Percentiles rank a stretch among this genome's conserved stretches.
These are phyloP conservation scores for Phytophthora kernoviae DNA, from an alignment of 352 stramenopile species.

Conservation along the genomic window DNA sequence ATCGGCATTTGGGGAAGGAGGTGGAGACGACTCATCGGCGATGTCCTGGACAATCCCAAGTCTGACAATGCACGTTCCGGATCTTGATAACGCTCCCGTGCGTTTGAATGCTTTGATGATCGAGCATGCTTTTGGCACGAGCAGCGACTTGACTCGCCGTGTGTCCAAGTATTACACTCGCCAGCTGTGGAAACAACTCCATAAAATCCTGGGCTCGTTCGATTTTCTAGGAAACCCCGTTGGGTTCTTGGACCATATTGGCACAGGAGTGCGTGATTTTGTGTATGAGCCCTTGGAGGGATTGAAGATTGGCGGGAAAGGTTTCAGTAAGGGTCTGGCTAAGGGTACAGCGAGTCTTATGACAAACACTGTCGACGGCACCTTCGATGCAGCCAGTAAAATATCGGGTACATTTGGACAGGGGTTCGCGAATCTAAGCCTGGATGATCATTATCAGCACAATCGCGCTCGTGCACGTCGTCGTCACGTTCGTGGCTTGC, in stretches of 20 bases:
- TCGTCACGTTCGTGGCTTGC: conserved; percentile 78
- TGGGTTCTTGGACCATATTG: conserved; percentile 94
- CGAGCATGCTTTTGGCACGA: conserved; percentile 90
- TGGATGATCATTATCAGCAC: conserved; percentile 90
- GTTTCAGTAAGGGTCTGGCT: conserved; percentile 84
- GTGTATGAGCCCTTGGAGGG: conserved; percentile 96
- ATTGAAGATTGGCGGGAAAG: conserved; percentile 87
- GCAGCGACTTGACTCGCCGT: conserved; percentile 74
- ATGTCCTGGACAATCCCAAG: conserved; percentile 88
- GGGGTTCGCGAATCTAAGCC: conserved; percentile 82
- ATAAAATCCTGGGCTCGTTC: conserved; percentile 89
- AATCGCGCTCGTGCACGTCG: conserved; percentile 79
- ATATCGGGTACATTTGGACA: conserved; percentile 90
- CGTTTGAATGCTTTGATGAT: conserved; percentile 89
- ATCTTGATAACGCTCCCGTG: conserved; percentile 89
- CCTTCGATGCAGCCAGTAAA: conserved; percentile 88
- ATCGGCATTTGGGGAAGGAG: conserved; percentile 27
- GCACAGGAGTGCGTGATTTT: conserved; percentile 95
- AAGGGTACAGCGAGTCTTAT: conserved; percentile 89
- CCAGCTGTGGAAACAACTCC: conserved; percentile 89
- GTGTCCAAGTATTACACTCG: conserved; percentile 92
- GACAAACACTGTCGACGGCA: conserved; percentile 86
- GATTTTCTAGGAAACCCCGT: conserved; percentile 90
- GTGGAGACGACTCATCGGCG: conserved; percentile 50
- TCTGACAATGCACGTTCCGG: conserved; percentile 86